Base-by-base conservation (phyloP, 352 stramenopile genomes). In the Phytopythium ostracodes region DNA sequence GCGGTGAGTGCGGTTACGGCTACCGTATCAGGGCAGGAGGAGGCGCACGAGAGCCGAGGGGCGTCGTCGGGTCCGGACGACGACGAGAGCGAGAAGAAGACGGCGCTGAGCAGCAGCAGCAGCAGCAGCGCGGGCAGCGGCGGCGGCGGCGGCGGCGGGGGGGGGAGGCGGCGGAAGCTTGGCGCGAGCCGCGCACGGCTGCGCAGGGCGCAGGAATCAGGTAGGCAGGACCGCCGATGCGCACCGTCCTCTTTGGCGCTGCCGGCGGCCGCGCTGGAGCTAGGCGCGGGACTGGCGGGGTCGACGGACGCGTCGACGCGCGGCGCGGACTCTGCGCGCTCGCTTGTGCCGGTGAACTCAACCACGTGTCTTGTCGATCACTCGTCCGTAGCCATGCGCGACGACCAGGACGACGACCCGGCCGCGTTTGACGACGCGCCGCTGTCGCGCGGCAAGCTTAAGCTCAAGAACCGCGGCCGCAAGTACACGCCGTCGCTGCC, bases 351-450 rank as follows among this genome's bases (percentile, higher is more conserved):
- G 53, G 70, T 88, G 62, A 86, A 89, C 71, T 84, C 77, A 62
- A 87, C 70, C 51, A 84, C 77, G 33, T 76, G 61, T 79, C 76
- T 88, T 78, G 77, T 89, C 54, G 67, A 68, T 67, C 67, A 62
- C 2, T 42, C 46, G 18, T 56, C 60, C 14, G 40, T 75, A 77
- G 75, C 56, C 43, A 52, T 53, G 70, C 73, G 70, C 46, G 67
- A 66, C 1, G 62, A 67, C 5, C 63, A 56, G 2, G 62, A 33
- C 57, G 62, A 17, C 62, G 64, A 24, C 53, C 53, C 8, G 52
- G 25, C 11, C 65, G 43, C 50, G 17, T 24, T 27, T 9, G 43
- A 29, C n/a, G 43, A 50, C 43, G 43, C 43, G 20, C 43, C 50
- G 50, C 50, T 56, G 17, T 56, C 50, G 29, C 50, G 50, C 29